Conservation (phyloP, 2,329 filamentous ascomycete genomes). For the Ceratocystis eucalypticola region DNA sequence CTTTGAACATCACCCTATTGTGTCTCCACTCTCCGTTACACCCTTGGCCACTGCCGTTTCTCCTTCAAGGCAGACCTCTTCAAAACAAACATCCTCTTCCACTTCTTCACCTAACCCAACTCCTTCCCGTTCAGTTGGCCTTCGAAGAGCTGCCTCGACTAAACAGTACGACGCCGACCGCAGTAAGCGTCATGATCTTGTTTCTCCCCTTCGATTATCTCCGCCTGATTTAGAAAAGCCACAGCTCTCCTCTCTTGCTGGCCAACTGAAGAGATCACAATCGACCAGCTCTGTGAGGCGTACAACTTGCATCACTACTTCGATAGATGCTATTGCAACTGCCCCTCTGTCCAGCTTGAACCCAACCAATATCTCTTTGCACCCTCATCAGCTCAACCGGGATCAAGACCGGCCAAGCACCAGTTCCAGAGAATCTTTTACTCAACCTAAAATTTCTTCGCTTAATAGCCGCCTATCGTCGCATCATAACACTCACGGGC, state of each 20-base stretch:
- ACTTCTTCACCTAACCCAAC: neutral
- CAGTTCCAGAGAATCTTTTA: slow-evolving; percentile 4
- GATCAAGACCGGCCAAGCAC: neutral
- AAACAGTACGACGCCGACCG: slow-evolving; percentile 18
- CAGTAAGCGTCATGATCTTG: slow-evolving; percentile 14
- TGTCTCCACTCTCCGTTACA: neutral
- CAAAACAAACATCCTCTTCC: neutral
- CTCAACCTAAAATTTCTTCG: neutral
- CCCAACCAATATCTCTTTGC: neutral
- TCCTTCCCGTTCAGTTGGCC: neutral
- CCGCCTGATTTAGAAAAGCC: slow-evolving; percentile 14
- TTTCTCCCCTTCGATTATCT: slow-evolving; percentile 17
- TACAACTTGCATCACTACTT: neutral
- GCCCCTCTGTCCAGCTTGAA: neutral
- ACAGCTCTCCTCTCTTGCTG: neutral
- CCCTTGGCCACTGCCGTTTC: neutral
- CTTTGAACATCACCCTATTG: neutral
- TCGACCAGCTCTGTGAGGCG: neutral
- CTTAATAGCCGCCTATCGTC: neutral
- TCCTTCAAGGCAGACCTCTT: too few species aligned
- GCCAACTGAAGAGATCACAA: slow-evolving; percentile 8
- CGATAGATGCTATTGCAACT: neutral
- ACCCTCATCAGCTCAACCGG: neutral
- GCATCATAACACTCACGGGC: neutral
- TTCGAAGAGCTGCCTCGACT: slow-evolving; percentile 17